Evolutionary conservation across 768 basidiomycete genomes (phyloP), one percentile per base, ranked within the genome.

Genomic region (Russula sp.): DNA sequence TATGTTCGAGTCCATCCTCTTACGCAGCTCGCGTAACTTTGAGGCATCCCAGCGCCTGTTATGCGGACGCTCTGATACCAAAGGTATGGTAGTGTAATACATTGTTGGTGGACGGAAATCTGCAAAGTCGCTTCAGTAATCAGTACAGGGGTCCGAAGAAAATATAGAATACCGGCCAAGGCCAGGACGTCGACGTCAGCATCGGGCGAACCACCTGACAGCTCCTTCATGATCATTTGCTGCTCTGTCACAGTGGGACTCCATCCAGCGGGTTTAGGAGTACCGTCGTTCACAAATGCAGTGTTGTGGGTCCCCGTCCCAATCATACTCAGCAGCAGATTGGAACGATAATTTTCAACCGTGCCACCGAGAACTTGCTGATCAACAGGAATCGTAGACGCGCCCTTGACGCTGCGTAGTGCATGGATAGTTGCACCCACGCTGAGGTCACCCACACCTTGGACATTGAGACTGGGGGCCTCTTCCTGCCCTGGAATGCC

Each of bases 61-160:
- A 71, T 90, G 84, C 25, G 85, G 81, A 65, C 92, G 79, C 73
- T 95, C 93, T 38, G 90, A 87, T 32, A 93, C 88, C 58, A 88
- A 78, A 11, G 97, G 97, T 60, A 99, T 97, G 36, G 90, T 88
- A 22, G 94, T 93, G 75, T 98, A 98, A 75, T 99, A 99, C 81
- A 92, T 93, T 6, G 87, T 91, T 9, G 93, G 92, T 49, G 90
- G 89, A 18, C 95, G 86, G 75, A 93, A 89, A 53, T 95, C 95
- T 95, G 73, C 10, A 60, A 61, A 18, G 60, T 61, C 2, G 34
- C n/a, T 48, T 59, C 34, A 53, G 16, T 22, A n/a, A 49, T 45
- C 47, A 18, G 36, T 6, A 25, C 22, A 22, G 38, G 34, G 47
- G 35, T 5, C 29, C 25, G 14, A 13, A 9, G 10, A 39, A 39